These are phyloP conservation scores for Bodo saltans DNA, from an alignment of 78 protist genomes.

Conservation along the genomic window DNA sequence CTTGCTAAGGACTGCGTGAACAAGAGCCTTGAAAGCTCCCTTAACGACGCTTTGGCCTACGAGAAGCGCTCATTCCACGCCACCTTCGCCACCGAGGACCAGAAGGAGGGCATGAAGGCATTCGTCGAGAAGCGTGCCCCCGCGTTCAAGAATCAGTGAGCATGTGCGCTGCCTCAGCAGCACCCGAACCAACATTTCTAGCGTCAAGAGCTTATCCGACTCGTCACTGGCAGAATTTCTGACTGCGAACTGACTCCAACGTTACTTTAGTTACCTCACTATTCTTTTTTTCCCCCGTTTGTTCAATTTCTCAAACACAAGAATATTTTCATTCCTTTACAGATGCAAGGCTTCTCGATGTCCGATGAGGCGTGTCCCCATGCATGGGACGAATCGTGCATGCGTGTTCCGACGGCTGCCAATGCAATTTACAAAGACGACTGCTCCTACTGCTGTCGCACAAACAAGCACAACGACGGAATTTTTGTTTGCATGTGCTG, in stretches of 20 bases:
- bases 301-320: too few relatives aligned
- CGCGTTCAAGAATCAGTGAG: background rate
- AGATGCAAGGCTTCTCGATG: too few relatives aligned
- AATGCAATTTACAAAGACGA: background rate
- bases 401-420: background rate
- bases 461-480: background rate
- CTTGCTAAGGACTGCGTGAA: conserved; percentile 80
- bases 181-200: too few relatives aligned
- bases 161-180: too few relatives aligned
- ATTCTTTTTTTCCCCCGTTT: too few relatives aligned
- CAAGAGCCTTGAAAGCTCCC: conserved; percentile 39
- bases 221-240: too few relatives aligned
- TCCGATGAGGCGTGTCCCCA: background rate
- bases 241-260: too few relatives aligned
- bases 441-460: background rate
- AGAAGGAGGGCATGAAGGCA: conserved; percentile 91
- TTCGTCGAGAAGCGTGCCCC: conserved; percentile 81
- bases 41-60: conserved; percentile 71
- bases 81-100: conserved; percentile 83
- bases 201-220: too few relatives aligned
- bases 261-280: too few relatives aligned
- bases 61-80: conserved; percentile 87
- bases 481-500: background rate
- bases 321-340: too few relatives aligned
- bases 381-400: background rate